phyloP scores from a whole-genome alignment of 1,284 basidiomycete genomes.

The Afroboletus lepidellus region DNA sequence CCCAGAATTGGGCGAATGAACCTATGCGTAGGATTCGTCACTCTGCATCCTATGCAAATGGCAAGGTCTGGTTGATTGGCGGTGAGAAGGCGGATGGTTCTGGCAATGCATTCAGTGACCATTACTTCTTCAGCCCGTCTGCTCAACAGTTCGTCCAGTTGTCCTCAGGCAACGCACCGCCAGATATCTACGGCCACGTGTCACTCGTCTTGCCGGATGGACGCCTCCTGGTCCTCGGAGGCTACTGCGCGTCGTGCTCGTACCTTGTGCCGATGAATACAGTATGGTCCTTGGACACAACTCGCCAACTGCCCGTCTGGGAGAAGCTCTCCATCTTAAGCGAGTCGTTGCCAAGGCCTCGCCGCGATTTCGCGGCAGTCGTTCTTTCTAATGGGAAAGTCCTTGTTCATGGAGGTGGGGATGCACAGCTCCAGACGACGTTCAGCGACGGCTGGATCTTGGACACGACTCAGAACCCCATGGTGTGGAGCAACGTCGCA shows the following conservation, averaged over 20 bases:
- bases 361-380: constrained; percentile 66
- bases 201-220: constrained; percentile 68
- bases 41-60: constrained; percentile 49
- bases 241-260: constrained; percentile 53
- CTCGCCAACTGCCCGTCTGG: constrained; percentile 51
- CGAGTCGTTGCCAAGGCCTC: constrained; percentile 50
- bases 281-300: constrained; percentile 67
- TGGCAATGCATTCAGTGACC: constrained; percentile 54
- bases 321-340: constrained; percentile 40
- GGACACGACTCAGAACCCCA: constrained; percentile 54
- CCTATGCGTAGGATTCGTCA: constrained; percentile 76
- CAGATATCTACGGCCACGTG: constrained; percentile 68
- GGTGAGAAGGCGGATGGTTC: constrained; percentile 81
- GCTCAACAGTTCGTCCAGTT: constrained; percentile 53
- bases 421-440: constrained; percentile 52
- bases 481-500: constrained; percentile 54
- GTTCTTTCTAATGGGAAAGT: constrained; percentile 55
- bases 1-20: constrained; percentile 58
- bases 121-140: constrained; percentile 63
- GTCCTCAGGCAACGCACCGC: constrained; percentile 51
- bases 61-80: constrained; percentile 59
- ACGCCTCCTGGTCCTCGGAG: constrained; percentile 73
- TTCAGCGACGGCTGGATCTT: constrained; percentile 76
- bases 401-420: constrained; percentile 78
- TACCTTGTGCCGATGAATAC: constrained; percentile 54